phyloP scores from a whole-genome alignment of 2,329 filamentous ascomycete genomes.

The Trichoderma simmonsii region DNA sequence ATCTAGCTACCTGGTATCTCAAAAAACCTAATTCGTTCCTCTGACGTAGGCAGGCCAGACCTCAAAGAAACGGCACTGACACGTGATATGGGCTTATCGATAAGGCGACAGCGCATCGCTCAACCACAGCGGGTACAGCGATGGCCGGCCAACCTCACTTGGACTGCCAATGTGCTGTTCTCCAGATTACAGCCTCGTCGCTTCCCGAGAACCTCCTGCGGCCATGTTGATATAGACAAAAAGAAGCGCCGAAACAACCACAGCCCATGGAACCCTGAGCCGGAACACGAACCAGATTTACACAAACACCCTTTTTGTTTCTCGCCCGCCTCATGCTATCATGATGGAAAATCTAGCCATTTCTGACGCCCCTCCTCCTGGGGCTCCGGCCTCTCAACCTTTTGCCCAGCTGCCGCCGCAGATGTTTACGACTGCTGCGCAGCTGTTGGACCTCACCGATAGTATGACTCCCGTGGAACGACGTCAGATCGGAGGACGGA shows the following conservation, averaged over 20 bases:
- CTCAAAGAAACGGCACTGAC: not conserved
- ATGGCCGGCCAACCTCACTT: not conserved
- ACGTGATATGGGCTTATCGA: conserved; percentile 18
- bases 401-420: conserved; percentile 75
- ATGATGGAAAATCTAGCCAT: conserved; percentile 54
- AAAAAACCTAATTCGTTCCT: not conserved
- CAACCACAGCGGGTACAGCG: conserved; percentile 1
- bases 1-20: not conserved
- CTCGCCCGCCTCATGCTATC: conserved; percentile 26
- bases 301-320: not conserved
- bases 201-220: not conserved
- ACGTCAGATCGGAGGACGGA: not conserved
- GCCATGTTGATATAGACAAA: conserved; percentile 16
- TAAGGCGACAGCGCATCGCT: conserved; percentile 2
- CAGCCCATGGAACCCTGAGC: conserved; percentile 13
- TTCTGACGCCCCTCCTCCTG: conserved; percentile 46
- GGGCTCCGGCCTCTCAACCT: conserved; percentile 42
- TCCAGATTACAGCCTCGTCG: not conserved
- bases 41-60: not conserved
- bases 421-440: conserved; percentile 97
- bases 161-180: not conserved
- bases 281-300: not conserved
- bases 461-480: conserved; percentile 59
- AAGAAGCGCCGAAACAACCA: not conserved
- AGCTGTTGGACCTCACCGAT: conserved; percentile 92